phyloP scores from a whole-genome alignment of 179 eudicot genomes.

The Kewa caespitosa region DNA sequence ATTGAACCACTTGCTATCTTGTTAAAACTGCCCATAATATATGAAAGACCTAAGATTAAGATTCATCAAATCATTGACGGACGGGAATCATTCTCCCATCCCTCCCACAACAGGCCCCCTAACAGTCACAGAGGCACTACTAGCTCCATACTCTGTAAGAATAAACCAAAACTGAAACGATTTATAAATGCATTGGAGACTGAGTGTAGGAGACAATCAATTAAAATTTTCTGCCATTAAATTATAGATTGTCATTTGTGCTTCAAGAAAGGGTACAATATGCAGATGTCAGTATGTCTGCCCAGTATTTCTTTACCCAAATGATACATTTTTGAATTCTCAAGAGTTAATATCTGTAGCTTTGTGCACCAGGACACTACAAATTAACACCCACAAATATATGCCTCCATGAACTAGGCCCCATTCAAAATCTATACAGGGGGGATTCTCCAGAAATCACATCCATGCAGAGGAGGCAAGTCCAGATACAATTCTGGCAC shows the following conservation, averaged over 20 bases:
- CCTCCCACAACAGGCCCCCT: slow-evolving; percentile 14
- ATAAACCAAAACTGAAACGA: not conserved
- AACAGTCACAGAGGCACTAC: slow-evolving; percentile 12
- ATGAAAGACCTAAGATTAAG: slow-evolving; percentile 8
- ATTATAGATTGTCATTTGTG: slow-evolving; percentile 4
- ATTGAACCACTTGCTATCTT: slow-evolving; percentile 9
- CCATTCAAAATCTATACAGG: not conserved
- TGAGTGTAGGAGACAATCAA: slow-evolving; percentile 14
- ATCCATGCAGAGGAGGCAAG: slow-evolving; percentile 17
- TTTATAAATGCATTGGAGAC: slow-evolving; percentile 8
- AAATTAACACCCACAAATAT: not conserved
- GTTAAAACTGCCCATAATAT: slow-evolving; percentile 1
- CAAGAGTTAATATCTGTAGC: not conserved
- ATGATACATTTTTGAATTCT: not conserved
- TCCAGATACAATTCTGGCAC: not conserved
- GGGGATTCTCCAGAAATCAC: not conserved
- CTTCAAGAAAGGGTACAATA: slow-evolving; percentile 21
- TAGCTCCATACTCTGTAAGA: slow-evolving; percentile 7
- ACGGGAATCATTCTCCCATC: slow-evolving; percentile 10
- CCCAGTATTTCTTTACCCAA: not conserved
- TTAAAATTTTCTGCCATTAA: slow-evolving; percentile 13
- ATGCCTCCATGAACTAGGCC: slow-evolving; percentile 13
- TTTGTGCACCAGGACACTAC: not conserved
- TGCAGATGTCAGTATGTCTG: slow-evolving; percentile 22
- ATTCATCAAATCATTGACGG: slow-evolving; percentile 19